Base-by-base conservation (phyloP, 305 asterid genomes). In the Caryopteris hybrid region DNA sequence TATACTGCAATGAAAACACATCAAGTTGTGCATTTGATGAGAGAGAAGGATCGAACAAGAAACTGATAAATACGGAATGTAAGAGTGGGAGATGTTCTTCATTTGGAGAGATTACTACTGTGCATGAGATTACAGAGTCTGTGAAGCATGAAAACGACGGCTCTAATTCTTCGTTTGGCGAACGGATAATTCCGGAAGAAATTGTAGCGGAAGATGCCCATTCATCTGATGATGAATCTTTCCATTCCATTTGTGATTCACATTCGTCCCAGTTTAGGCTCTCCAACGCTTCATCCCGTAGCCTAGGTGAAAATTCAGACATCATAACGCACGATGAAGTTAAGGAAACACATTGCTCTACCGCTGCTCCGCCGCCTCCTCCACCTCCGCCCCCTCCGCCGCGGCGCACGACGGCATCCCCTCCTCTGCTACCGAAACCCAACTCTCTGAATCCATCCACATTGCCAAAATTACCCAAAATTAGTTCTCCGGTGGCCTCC, bases 201-300 rank as follows among this genome's bases (percentile, higher is more conserved):
- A 73, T 55, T 17, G 57, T 74, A 33, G 23, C 33, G 1, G 81
- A 73, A 12, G 81, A 63, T 27, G 67, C 53, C 64, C 79, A 68
- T 87, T 78, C 84, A 48, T 86, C 86, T 27, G 98, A 84, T 66
- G 92, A 81, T 70, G 94, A 87, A 73, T 88, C 95, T 13, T 90
- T 88, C 69, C 95, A 90, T 73, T 90, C 97, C 5, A 23, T 90
- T 5, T 83, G 85, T 53, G 84, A 83, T 68, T 88, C 96, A 2
- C 83, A 77, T 58, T 81, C 91, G 27, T 81, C 91, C 38, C 83
- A 80, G 27, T 10, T 64, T 16, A 80, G 89, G 59, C 66, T 79
- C 57, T 86, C 98, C 45, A 83, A 79, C 71, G 95, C 85, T 67
- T 90, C 97, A 21, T 78, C 80, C 53, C 43, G 62, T 47, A 81